Base-by-base conservation (phyloP, 345 rosid genomes). In the Anastatica hierochuntica region DNA sequence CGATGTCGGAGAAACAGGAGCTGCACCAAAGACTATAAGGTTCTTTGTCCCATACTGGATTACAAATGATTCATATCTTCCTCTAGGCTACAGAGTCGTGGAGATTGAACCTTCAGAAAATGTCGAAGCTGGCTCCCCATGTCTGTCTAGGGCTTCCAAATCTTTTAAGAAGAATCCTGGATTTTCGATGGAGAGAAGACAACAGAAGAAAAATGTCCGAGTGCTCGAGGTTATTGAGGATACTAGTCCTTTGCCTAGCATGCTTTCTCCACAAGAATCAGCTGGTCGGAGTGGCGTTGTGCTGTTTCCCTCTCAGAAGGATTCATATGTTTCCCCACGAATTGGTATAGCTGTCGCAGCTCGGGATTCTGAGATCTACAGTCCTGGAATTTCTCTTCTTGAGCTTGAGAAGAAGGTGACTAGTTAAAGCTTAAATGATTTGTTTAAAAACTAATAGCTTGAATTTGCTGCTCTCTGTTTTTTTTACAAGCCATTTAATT, bases 11-110 rank as follows among this genome's bases (percentile, higher is more conserved):
- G 97, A 82, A 66, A 85, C 84, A 49, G 69, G 65, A 56, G 80
- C 84, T 17, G 97, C 94, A 39, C 95, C 94, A 14, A 92, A 85
- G 68, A 77, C 83, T n/a, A 74, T 88, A 56, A 79, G 90, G 70
- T 79, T 88, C 49, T 92, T 85, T 65, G 90, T 88, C 49, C 98
- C 98, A 38, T 92, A 88, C 74, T 92, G 98, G 98, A 88, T 92
- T 52, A 68, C 74, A 49, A 92, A 92, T 64, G 80, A 79, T 72
- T 81, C 97, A 14, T 77, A 72, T 69, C 49, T 92, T 55, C 79
- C 84, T 66, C 70, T 92, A 52, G 83, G 79, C 38, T 92, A 92
- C 72, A 81, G 77, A 67, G 72, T 85, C 54, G 97, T 92, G 68
- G 98, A 87, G 73, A 75, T 88, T 65, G 98, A 92, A 64, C 81